Conservation (phyloP, 2,329 filamentous ascomycete species). For the Dothistroma pini region DNA sequence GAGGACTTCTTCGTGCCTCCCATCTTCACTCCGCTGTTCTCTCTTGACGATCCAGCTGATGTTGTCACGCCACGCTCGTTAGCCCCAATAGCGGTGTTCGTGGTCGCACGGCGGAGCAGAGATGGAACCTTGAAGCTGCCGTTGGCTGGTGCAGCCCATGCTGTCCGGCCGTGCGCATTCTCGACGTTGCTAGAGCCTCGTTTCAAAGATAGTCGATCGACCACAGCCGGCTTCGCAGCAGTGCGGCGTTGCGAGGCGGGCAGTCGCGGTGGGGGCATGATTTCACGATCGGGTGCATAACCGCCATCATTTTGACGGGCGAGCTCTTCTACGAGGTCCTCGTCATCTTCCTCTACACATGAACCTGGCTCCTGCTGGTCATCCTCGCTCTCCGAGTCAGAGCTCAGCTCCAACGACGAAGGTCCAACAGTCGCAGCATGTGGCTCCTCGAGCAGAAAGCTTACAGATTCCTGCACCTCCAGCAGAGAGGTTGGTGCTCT, state of each 20-base stretch:
- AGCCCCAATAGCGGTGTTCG: slow-evolving; percentile 37
- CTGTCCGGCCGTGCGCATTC: slow-evolving; percentile 24
- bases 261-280: slow-evolving; percentile 39
- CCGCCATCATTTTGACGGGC: slow-evolving; percentile 33
- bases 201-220: slow-evolving; percentile 72
- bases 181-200: slow-evolving; percentile 27
- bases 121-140: slow-evolving; percentile 64
- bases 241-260: slow-evolving; percentile 36
- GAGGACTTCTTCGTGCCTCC: slow-evolving; percentile 57
- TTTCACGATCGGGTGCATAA: slow-evolving; percentile 28
- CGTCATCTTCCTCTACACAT: background rate
- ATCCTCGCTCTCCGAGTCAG: slow-evolving; percentile 40
- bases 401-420: slow-evolving; percentile 54
- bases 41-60: slow-evolving; percentile 21
- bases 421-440: slow-evolving; percentile 27
- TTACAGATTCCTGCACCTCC: slow-evolving; percentile 80
- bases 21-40: slow-evolving; percentile 38
- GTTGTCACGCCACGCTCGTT: slow-evolving; percentile 40
- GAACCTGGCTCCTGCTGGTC: slow-evolving; percentile 34
- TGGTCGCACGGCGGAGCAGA: slow-evolving; percentile 70
- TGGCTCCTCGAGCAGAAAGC: slow-evolving; percentile 71
- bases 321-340: slow-evolving; percentile 31
- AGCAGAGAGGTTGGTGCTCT: slow-evolving; percentile 68
- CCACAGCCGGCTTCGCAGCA: slow-evolving; percentile 45
- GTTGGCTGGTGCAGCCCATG: slow-evolving; percentile 40